Evolutionary conservation across 73 alveolate genomes (phyloP).

Genomic region (Paramecium biaurelia): DNA sequence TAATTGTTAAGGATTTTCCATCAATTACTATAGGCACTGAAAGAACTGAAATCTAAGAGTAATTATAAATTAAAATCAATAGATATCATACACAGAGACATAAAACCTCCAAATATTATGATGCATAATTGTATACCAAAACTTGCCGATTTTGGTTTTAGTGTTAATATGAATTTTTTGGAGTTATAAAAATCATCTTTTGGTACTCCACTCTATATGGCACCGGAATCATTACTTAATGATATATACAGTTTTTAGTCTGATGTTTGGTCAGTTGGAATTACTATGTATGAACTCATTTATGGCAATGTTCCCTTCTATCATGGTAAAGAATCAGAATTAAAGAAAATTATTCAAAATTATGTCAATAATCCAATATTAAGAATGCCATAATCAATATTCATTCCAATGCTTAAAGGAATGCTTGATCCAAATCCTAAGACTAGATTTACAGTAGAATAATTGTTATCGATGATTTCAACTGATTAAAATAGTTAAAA

Average conservation of each 20-base stretch:
- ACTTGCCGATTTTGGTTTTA: slow-evolving; percentile 64
- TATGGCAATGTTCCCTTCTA: slow-evolving; percentile 47
- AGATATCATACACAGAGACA: slow-evolving; percentile 60
- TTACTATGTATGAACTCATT: slow-evolving; percentile 45
- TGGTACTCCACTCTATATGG: slow-evolving; percentile 65
- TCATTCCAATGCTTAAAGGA: background rate
- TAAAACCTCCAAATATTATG: slow-evolving; percentile 59
- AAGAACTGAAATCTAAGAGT: slow-evolving; percentile 24
- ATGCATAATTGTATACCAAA: slow-evolving; percentile 40
- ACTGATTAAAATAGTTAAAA: background rate
- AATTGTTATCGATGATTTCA: background rate
- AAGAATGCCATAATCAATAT: background rate
- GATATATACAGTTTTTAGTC: slow-evolving; percentile 29
- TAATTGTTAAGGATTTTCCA: background rate
- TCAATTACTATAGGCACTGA: slow-evolving; percentile 40
- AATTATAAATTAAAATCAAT: background rate
- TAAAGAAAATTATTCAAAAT: background rate
- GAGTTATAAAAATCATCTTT: slow-evolving; percentile 60
- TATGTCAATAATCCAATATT: background rate
- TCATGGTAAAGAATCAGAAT: background rate
- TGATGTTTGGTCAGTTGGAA: slow-evolving; percentile 63
- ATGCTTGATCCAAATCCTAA: background rate
- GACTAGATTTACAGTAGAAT: background rate
- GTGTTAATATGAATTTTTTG: slow-evolving; percentile 48
- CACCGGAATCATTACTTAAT: slow-evolving; percentile 56